These are phyloP conservation scores for Xylaria polymorpha DNA, from an alignment of 2,329 filamentous ascomycete species.

Conservation along the genomic window DNA sequence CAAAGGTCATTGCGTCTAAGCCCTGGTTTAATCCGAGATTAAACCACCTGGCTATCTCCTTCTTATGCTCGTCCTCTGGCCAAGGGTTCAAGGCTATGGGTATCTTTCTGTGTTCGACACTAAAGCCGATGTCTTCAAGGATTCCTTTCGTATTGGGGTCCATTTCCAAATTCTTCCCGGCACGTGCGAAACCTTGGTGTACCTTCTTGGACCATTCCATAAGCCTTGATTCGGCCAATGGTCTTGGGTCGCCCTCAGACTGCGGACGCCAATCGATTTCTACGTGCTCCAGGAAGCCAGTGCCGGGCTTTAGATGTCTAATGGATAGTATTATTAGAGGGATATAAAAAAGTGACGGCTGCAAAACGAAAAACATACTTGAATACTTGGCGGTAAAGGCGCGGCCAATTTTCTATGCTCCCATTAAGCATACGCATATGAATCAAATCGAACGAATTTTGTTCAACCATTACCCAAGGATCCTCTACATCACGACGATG, in stretches of 20 bases:
- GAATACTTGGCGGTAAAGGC: slow-evolving; percentile 77
- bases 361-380: slow-evolving; percentile 59
- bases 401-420: slow-evolving; percentile 79
- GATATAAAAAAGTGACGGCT: neutral
- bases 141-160: slow-evolving; percentile 65
- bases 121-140: slow-evolving; percentile 79
- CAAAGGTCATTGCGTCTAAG: slow-evolving; percentile 77
- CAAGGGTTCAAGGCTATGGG: slow-evolving; percentile 80
- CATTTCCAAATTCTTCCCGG: slow-evolving; percentile 73
- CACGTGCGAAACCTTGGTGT: slow-evolving; percentile 73
- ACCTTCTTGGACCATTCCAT: slow-evolving; percentile 77
- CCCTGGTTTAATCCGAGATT: slow-evolving; percentile 80
- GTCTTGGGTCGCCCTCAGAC: slow-evolving; percentile 68
- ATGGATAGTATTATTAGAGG: slow-evolving; percentile 30
- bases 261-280: slow-evolving; percentile 87
- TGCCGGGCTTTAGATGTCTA: slow-evolving; percentile 80
- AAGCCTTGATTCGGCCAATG: slow-evolving; percentile 62
- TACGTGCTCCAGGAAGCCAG: slow-evolving; percentile 84
- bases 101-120: slow-evolving; percentile 76
- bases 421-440: slow-evolving; percentile 84
- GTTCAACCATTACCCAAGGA: slow-evolving; percentile 68
- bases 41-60: slow-evolving; percentile 83
- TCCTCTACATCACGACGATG: slow-evolving; percentile 81
- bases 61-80: slow-evolving; percentile 71
- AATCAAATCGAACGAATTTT: slow-evolving; percentile 79